phyloP scores from a whole-genome alignment of 1,284 basidiomycete genomes.

The Trametes sp. region DNA sequence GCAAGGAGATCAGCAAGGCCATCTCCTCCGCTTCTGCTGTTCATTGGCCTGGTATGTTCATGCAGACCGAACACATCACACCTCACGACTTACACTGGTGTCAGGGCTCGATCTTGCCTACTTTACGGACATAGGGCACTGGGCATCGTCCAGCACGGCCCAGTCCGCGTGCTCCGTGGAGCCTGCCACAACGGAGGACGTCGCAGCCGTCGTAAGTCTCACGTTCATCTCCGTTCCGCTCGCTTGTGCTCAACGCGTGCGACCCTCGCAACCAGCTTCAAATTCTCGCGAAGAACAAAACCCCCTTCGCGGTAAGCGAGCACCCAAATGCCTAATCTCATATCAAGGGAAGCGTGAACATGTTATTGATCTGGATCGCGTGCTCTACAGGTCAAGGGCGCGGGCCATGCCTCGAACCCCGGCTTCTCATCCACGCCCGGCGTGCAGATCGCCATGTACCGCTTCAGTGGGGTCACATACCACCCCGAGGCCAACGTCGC shows the following conservation, averaged over 20 bases:
- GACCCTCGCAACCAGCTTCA: slow-evolving; percentile 43
- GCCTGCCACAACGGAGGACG: slow-evolving; percentile 39
- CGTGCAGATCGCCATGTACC: slow-evolving; percentile 57
- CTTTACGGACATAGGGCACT: slow-evolving; percentile 40
- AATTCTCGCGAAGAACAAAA: slow-evolving; percentile 49
- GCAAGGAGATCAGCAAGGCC: slow-evolving; percentile 32
- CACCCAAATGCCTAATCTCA: not conserved
- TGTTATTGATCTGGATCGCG: not conserved
- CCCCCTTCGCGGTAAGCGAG: slow-evolving; percentile 48
- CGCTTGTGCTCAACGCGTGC: slow-evolving; percentile 4
- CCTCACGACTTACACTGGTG: not conserved
- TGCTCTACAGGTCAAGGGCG: slow-evolving; percentile 52
- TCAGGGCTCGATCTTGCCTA: slow-evolving; percentile 29
- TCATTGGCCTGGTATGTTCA: slow-evolving; percentile 43
- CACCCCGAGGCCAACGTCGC: slow-evolving; percentile 43
- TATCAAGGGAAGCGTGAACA: not conserved
- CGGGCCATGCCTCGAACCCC: slow-evolving; percentile 55
- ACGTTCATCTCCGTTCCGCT: slow-evolving; percentile 11
- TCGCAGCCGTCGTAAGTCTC: slow-evolving; percentile 37
- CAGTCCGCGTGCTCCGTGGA: slow-evolving; percentile 35
- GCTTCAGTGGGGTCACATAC: slow-evolving; percentile 51
- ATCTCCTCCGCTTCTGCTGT: slow-evolving; percentile 43
- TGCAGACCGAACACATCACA: too few relatives aligned
- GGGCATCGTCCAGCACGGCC: slow-evolving; percentile 39
- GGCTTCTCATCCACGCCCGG: slow-evolving; percentile 60